These are phyloP conservation scores for Alternaria sp. DNA, from an alignment of 2,329 filamentous ascomycete species.

Conservation along the genomic window DNA sequence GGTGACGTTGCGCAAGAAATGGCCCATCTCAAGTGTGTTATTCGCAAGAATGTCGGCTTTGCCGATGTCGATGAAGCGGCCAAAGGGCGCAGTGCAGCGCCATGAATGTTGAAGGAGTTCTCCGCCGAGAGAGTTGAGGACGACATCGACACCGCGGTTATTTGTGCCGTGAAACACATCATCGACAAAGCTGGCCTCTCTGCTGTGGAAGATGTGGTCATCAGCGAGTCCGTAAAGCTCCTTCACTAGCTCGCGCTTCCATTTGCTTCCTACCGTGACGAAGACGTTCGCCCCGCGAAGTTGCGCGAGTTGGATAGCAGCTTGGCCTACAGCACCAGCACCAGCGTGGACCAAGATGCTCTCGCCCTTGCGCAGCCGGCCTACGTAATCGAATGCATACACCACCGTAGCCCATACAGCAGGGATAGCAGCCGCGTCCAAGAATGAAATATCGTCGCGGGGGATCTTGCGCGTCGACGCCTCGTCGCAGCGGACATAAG, in stretches of 20 bases:
- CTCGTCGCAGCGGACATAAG: constrained; percentile 15
- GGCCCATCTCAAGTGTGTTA: constrained; percentile 21
- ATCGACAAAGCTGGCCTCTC: constrained; percentile 38
- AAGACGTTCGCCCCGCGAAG: constrained; percentile 28
- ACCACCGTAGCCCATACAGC: constrained; percentile 22
- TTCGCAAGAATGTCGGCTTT: constrained; percentile 26
- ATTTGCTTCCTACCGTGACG: constrained; percentile 24
- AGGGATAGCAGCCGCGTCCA: constrained; percentile 21
- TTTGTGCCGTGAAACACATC: constrained; percentile 36
- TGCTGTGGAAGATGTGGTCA: constrained; percentile 45
- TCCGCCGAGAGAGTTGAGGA: constrained; percentile 45
- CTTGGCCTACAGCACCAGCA: constrained; percentile 33
- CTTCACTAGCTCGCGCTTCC: constrained; percentile 18
- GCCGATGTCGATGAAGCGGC: constrained; percentile 42
- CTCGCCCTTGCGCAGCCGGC: constrained; percentile 39
- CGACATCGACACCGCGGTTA: constrained; percentile 45
- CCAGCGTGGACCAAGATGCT: constrained; percentile 39
- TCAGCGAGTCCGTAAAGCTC: constrained; percentile 33
- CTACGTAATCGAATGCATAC: constrained; percentile 34
- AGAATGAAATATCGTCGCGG: constrained; percentile 17
- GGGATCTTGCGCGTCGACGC: constrained; percentile 8
- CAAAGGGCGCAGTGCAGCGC: constrained; percentile 40
- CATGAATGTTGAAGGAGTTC: constrained; percentile 34
- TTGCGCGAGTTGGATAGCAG: constrained; percentile 33
- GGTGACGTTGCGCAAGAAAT: constrained; percentile 20